Conservation (phyloP, 2,329 filamentous ascomycete genomes). For the Macrophomina tecta region DNA sequence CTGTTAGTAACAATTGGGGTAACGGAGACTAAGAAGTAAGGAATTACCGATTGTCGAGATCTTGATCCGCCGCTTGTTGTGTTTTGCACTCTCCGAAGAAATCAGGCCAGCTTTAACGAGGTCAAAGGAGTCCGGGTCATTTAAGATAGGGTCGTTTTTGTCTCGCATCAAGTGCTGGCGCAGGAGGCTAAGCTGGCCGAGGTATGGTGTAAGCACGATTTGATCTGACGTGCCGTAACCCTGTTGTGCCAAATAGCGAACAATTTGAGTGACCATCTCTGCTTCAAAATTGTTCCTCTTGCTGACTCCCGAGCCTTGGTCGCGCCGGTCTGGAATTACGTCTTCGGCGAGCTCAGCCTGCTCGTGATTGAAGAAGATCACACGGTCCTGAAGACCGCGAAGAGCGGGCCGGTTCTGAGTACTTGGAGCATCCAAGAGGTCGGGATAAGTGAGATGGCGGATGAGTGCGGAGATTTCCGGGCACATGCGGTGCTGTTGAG, state of each 20-base stretch:
- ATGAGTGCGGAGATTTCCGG: conserved; percentile 70
- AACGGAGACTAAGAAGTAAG: not conserved
- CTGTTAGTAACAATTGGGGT: conserved; percentile 18
- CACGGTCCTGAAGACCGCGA: conserved; percentile 63
- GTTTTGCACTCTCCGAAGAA: conserved; percentile 57
- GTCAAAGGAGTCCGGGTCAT: conserved; percentile 71
- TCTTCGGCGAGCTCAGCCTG: conserved; percentile 54
- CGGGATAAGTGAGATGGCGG: conserved; percentile 65
- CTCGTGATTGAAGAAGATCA: conserved; percentile 72
- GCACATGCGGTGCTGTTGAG: conserved; percentile 70
- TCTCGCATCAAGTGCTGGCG: conserved; percentile 55
- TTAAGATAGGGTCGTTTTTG: conserved; percentile 69
- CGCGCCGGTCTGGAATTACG: conserved; percentile 55
- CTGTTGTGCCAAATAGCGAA: conserved; percentile 73
- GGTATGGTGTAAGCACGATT: conserved; percentile 74
- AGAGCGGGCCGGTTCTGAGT: conserved; percentile 57
- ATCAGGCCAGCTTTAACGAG: conserved; percentile 68
- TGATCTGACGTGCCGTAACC: conserved; percentile 70
- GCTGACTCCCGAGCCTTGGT: conserved; percentile 46
- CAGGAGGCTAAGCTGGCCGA: conserved; percentile 70
- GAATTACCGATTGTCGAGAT: conserved; percentile 72
- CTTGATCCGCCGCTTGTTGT: conserved; percentile 60
- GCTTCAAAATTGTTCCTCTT: conserved; percentile 69
- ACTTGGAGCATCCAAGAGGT: conserved; percentile 61
- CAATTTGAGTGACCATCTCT: conserved; percentile 67